phyloP scores from a whole-genome alignment of 768 basidiomycete genomes.

The Phanerochaete sordida region DNA sequence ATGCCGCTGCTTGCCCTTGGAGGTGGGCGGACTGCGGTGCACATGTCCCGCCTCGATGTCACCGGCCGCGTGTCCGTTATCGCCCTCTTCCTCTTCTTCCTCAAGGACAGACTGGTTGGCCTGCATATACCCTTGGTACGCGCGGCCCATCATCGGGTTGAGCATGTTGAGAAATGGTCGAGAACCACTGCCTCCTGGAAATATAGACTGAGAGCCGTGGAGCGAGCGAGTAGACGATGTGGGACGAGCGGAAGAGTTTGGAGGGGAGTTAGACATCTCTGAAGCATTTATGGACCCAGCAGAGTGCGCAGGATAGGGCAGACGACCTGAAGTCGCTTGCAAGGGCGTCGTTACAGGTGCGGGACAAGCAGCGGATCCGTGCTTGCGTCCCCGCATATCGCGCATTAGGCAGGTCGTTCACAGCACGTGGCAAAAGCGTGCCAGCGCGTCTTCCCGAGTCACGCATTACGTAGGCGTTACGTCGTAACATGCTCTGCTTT shows the following conservation, averaged over 20 bases:
- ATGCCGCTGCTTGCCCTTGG: constrained; percentile 41
- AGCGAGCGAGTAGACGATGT: constrained; percentile 23
- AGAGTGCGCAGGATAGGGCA: not conserved
- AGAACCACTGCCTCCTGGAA: constrained; percentile 49
- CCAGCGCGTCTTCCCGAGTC: not conserved
- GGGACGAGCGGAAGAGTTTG: constrained; percentile 12
- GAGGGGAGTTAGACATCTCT: constrained; percentile 10
- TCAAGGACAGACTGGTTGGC: constrained; percentile 69
- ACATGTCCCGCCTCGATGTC: constrained; percentile 62
- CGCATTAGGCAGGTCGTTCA: constrained; percentile 7
- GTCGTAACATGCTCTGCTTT: not conserved
- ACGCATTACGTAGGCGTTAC: not conserved
- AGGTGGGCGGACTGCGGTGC: constrained; percentile 29
- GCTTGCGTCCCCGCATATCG: constrained; percentile 2
- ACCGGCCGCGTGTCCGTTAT: constrained; percentile 42
- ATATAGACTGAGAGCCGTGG: constrained; percentile 32
- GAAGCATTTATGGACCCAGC: not conserved
- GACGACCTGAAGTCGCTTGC: not conserved
- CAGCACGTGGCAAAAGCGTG: constrained; percentile 4
- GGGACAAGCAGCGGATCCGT: constrained; percentile 3
- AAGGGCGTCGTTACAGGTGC: not conserved
- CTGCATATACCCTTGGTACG: constrained; percentile 72
- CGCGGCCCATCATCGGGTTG: constrained; percentile 75
- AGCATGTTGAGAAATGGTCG: constrained; percentile 80
- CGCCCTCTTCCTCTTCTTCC: constrained; percentile 62